These are phyloP conservation scores for Rhizopus delemar DNA, from an alignment of 371 early-diverging fungal species.

Conservation along the genomic window DNA sequence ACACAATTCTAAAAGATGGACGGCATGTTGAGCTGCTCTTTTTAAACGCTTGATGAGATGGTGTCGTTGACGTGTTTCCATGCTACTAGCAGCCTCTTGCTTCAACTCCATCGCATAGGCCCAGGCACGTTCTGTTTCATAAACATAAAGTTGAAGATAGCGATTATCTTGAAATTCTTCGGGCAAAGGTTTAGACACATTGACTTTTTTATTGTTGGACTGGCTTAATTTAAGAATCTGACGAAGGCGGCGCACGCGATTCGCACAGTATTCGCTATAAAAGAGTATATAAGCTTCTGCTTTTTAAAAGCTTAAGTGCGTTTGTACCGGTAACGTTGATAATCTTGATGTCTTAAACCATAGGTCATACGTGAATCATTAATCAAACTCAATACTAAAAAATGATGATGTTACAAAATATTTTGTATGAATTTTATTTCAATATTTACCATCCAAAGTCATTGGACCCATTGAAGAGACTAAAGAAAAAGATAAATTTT, in stretches of 20 bases:
- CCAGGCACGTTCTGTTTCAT: constrained; percentile 80
- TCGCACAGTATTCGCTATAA: constrained; percentile 67
- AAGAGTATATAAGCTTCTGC: neutral
- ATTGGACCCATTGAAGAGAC: neutral
- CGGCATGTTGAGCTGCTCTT: constrained; percentile 61
- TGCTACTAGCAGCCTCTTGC: constrained; percentile 52
- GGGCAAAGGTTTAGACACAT: constrained; percentile 49
- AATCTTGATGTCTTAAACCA: constrained; percentile 83
- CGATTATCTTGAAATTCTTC: constrained; percentile 53
- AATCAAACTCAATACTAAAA: constrained; percentile 54
- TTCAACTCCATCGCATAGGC: constrained; percentile 80
- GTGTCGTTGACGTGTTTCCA: constrained; percentile 68
- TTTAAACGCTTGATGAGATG: constrained; percentile 68
- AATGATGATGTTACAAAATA: neutral
- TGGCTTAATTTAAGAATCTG: constrained; percentile 60
- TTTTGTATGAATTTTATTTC: neutral
- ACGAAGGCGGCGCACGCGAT: constrained; percentile 68
- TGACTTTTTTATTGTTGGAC: constrained; percentile 52
- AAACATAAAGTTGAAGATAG: constrained; percentile 64
- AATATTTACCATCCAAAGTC: neutral
- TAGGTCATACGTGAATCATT: constrained; percentile 77
- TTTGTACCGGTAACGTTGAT: constrained; percentile 70
- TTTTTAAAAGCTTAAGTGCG: neutral
- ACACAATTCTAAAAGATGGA: constrained; percentile 54
- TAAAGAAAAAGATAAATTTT: neutral